Evolutionary conservation across 306 rosid genomes (phyloP).

Genomic region (Erythrophleum fordii): DNA sequence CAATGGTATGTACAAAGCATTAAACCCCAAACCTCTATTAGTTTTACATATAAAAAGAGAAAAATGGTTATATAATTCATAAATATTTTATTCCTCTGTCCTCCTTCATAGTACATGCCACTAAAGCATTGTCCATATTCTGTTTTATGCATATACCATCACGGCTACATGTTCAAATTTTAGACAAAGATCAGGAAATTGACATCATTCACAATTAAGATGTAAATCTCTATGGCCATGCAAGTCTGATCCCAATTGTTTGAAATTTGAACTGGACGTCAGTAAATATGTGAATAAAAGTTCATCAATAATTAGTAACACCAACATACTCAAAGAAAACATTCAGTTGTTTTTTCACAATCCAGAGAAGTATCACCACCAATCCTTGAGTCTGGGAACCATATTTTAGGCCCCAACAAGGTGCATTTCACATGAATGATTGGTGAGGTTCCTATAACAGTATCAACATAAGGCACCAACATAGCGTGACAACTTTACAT

Average conservation of each 20-base stretch:
- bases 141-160: not conserved
- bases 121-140: not conserved
- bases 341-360: not conserved
- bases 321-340: not conserved
- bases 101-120: not conserved
- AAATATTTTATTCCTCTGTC: not conserved
- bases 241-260: not conserved
- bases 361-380: not conserved
- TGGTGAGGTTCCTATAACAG: not conserved
- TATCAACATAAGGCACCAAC: not conserved
- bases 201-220: too few species aligned
- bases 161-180: not conserved
- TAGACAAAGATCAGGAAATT: slow-evolving; percentile 5
- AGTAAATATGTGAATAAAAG: not conserved
- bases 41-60: not conserved
- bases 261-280: not conserved
- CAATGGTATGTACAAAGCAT: not conserved
- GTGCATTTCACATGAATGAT: not conserved
- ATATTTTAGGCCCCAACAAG: not conserved
- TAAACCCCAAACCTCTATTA: not conserved
- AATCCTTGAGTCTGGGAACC: not conserved
- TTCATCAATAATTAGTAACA: not conserved
- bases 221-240: not conserved
- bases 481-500: not conserved
- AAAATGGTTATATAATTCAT: not conserved